phyloP scores from a whole-genome alignment of 192 early-diverging fungal genomes.

The Oehlia diaphana region DNA sequence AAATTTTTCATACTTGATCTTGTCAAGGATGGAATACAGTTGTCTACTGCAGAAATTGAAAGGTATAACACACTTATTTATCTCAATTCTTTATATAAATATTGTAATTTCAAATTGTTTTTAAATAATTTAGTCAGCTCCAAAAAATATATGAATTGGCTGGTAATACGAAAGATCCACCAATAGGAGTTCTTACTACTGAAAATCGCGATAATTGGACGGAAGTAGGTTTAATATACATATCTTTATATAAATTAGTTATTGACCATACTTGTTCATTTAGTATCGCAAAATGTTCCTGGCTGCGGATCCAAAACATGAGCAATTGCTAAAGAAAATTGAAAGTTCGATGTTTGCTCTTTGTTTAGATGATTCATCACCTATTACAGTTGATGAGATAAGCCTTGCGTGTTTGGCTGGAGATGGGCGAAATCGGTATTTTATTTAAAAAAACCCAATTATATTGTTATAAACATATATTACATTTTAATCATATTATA shows the following conservation, averaged over 20 bases:
- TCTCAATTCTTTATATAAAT: neutral
- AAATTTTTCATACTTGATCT: slow-evolving; percentile 84
- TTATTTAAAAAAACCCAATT: no score
- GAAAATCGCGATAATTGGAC: slow-evolving; percentile 95
- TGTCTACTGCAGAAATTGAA: slow-evolving; percentile 85
- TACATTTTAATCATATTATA: no score
- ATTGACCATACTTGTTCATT: neutral
- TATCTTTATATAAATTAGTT: no score
- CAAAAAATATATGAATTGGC: slow-evolving; percentile 66
- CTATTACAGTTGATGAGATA: slow-evolving; percentile 87
- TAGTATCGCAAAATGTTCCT: slow-evolving; percentile 66
- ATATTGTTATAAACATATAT: no score
- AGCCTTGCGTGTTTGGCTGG: slow-evolving; percentile 94
- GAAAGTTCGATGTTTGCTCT: slow-evolving; percentile 86
- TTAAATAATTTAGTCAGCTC: slow-evolving; percentile 53
- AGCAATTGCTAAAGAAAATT: slow-evolving; percentile 73
- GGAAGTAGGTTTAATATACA: slow-evolving; percentile 48
- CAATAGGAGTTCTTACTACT: slow-evolving; percentile 88
- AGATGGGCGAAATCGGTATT: slow-evolving; percentile 89
- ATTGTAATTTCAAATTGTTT: neutral
- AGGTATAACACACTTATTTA: slow-evolving; percentile 31
- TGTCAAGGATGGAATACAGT: slow-evolving; percentile 72
- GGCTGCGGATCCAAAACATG: slow-evolving; percentile 68
- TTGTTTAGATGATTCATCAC: slow-evolving; percentile 85
- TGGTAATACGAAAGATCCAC: slow-evolving; percentile 62